Evolutionary conservation across 352 stramenopile genomes (phyloP).

Genomic region (Pythium rishiriense): DNA sequence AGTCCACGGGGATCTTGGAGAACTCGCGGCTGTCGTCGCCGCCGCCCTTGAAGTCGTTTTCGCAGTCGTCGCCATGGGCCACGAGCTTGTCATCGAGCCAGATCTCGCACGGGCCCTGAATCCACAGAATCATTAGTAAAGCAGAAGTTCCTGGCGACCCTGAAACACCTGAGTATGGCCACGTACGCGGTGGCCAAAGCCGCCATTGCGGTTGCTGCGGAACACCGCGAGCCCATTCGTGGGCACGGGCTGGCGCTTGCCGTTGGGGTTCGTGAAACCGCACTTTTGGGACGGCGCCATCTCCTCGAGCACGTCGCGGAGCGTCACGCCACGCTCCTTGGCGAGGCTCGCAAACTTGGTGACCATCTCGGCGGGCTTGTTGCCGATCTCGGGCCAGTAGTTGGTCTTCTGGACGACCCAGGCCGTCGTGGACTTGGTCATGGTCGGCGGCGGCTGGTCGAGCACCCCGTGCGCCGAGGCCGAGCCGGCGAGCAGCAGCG

Average conservation of each 20-base stretch:
- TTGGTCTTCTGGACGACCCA: constrained; percentile 30
- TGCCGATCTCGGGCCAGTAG: constrained; percentile 36
- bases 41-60: constrained; percentile 33
- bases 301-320: constrained; percentile 37
- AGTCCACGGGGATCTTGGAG: constrained; percentile 32
- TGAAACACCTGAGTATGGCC: background rate
- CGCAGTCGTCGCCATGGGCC: constrained; percentile 38
- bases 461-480: constrained; percentile 25
- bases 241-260: constrained; percentile 33
- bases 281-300: constrained; percentile 36
- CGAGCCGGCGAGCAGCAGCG: background rate
- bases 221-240: constrained; percentile 33
- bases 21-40: constrained; percentile 18
- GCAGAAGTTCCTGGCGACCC: constrained; percentile 1
- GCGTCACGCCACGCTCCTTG: constrained; percentile 30
- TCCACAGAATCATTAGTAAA: no score
- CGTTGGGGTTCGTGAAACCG: constrained; percentile 35
- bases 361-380: constrained; percentile 28
- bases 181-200: constrained; percentile 32
- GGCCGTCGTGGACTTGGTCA: constrained; percentile 10
- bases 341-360: constrained; percentile 33
- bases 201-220: constrained; percentile 32
- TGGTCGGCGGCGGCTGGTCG: constrained; percentile 23
- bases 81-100: constrained; percentile 34
- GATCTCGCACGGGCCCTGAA: constrained; percentile 44